These are phyloP conservation scores for Euphorbia lathyris DNA, from an alignment of 345 rosid species.

Conservation along the genomic window DNA sequence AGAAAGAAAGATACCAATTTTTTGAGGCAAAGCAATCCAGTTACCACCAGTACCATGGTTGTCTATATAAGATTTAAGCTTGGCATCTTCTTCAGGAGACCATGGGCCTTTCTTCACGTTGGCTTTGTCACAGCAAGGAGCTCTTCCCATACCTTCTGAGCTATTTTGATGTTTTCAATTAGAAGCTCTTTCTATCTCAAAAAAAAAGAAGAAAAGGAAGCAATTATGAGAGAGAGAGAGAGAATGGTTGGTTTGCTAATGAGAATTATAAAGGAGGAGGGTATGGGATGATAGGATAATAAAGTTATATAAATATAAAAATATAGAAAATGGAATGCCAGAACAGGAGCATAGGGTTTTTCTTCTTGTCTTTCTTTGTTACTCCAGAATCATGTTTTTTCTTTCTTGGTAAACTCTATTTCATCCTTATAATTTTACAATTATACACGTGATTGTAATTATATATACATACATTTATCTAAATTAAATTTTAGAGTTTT, in stretches of 20 bases:
- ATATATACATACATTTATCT: no score
- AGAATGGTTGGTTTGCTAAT: constrained; percentile 16
- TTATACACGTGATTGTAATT: neutral
- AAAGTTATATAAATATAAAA: constrained; percentile 24
- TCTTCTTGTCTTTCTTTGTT: constrained; percentile 41
- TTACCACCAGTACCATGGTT: constrained; percentile 36
- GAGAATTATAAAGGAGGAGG: constrained; percentile 13
- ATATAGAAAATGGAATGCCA: constrained; percentile 26
- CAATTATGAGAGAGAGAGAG: constrained; percentile 35
- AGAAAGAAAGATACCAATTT: constrained; percentile 18
- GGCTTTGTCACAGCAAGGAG: constrained; percentile 38
- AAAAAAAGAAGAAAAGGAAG: neutral
- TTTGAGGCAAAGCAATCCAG: constrained; percentile 40
- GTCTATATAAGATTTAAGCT: constrained; percentile 33
- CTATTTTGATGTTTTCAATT: neutral
- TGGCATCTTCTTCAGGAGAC: constrained; percentile 38
- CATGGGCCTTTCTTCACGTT: constrained; percentile 39
- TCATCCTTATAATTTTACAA: neutral
- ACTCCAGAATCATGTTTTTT: constrained; percentile 30
- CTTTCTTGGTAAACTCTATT: constrained; percentile 20
- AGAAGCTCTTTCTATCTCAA: constrained; percentile 14
- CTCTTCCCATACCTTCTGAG: constrained; percentile 29
- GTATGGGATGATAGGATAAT: constrained; percentile 12
- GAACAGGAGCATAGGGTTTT: constrained; percentile 37
- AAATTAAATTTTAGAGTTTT: no score